Evolutionary conservation across 169 alveolate species (phyloP), one percentile per base, ranked within the genome.

Genomic region (Hepatocystis sp.): DNA sequence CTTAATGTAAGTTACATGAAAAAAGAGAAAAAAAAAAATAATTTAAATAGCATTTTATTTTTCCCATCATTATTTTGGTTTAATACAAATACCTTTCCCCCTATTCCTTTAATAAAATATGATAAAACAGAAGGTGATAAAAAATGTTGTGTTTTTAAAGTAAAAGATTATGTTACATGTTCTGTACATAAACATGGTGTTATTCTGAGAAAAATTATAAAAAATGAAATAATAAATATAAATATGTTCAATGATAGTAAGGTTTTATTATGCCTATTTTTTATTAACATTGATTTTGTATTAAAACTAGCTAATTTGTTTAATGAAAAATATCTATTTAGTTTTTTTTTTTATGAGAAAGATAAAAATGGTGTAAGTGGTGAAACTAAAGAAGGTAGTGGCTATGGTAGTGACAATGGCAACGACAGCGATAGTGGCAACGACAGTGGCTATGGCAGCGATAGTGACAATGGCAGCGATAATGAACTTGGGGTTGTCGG

Each of bases 21-120:
- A 64, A 58, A 27, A 27, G 55, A 60, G 8, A 71, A 44, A 58
- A 76, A 58, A 34, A 76, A 56, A 76, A 76, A 76, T 36, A 65
- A 56, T 58, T 58, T 76, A 49, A 76, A 21, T 49, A 76, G 32
- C 23, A 76, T 76, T 58, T 76, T 76, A 36, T 76, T 56, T 39
- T 76, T 76, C 58, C 88, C 88, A 10, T 76, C 88, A 15, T 58
- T 76, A 63, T 76, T 44, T 56, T 76, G 88, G 88, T 46, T 46
- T 19, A 76, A 76, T 58, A 76, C 78, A 10, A 21, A 58, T 1
- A 58, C 39, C 32, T 76, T 36, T 27, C 76, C 71, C 3, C 67
- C 67, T 7, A 42, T 76, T 8, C 88, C 88, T 21, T 19, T 56
- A 15, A 10, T 58, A 19, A 76, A 34, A 25, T 67, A 53, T 47